Conservation (phyloP, 1,284 basidiomycete genomes). For the Sporisorium scitamineum region DNA sequence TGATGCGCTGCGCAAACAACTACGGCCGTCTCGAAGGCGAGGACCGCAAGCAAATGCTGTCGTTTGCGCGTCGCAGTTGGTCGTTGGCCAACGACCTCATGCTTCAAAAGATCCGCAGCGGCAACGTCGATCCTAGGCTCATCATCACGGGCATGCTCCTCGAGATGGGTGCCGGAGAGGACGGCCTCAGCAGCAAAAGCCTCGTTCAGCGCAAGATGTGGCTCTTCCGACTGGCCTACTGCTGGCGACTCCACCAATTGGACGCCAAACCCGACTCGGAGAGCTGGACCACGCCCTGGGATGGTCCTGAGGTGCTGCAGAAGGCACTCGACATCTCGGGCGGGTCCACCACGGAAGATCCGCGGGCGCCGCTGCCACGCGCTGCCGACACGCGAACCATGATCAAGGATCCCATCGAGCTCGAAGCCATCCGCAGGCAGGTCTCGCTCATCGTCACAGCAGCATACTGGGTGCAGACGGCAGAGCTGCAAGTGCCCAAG, state of each 20-base stretch:
- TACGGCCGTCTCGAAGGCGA: conserved; percentile 47
- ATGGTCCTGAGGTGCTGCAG: conserved; percentile 42
- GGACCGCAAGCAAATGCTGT: conserved; percentile 52
- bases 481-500: conserved; percentile 48
- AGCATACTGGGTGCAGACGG: conserved; percentile 51
- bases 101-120: conserved; percentile 50
- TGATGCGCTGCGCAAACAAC: conserved; percentile 49
- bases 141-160: conserved; percentile 51
- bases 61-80: conserved; percentile 57
- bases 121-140: conserved; percentile 54
- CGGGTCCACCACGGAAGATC: conserved; percentile 29
- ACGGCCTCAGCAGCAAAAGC: conserved; percentile 51
- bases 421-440: conserved; percentile 39
- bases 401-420: conserved; percentile 49
- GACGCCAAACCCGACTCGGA: conserved; percentile 47
- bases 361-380: conserved; percentile 42
- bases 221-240: conserved; percentile 49
- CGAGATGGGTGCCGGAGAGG: conserved; percentile 57
- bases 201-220: conserved; percentile 49
- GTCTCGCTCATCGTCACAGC: conserved; percentile 38
- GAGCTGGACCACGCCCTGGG: conserved; percentile 43
- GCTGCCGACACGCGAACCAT: conserved; percentile 39
- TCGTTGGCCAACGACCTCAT: conserved; percentile 53
- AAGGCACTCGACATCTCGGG: conserved; percentile 45
- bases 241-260: conserved; percentile 55